Percentiles rank a stretch among this genome's conserved stretches.
phyloP scores from a whole-genome alignment of 495 filamentous ascomycete genomes.

The Penicillium atrosanguineum region DNA sequence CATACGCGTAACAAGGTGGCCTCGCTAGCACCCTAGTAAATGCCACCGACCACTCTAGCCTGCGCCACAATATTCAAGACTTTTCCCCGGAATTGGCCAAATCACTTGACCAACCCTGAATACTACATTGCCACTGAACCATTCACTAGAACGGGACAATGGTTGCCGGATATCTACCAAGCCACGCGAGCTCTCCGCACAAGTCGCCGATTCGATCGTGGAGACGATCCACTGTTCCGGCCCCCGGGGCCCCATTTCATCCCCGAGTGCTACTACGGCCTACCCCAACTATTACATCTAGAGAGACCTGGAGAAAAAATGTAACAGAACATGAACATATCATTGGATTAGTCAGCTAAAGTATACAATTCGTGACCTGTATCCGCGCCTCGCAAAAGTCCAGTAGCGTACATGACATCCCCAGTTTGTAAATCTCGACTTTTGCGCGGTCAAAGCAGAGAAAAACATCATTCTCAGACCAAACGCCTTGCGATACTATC shows the following conservation, averaged over 20 bases:
- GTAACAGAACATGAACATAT: background rate
- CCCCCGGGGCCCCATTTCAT: background rate
- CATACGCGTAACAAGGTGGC: background rate
- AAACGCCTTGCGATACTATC: background rate
- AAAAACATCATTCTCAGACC: background rate
- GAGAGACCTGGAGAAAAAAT: background rate
- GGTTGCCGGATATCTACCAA: background rate
- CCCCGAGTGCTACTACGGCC: too few relatives aligned
- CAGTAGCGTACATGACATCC: conserved; percentile 1
- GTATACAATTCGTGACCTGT: conserved; percentile 8
- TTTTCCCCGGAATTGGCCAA: conserved; percentile 1
- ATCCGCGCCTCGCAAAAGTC: background rate
- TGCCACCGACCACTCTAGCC: background rate
- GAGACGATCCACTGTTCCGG: background rate
- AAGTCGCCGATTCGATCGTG: background rate
- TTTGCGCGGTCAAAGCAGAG: background rate
- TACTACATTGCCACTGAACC: conserved; percentile 1
- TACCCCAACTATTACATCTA: background rate
- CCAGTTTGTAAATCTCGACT: background rate
- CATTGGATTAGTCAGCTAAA: background rate
- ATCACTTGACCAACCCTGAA: background rate
- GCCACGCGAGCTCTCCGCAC: conserved; percentile 3
- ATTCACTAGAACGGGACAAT: background rate
- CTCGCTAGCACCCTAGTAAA: background rate
- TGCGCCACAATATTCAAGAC: background rate